Evolutionary conservation across 805 yeast species (phyloP).

Genomic region (Yarrowia bubula): DNA sequence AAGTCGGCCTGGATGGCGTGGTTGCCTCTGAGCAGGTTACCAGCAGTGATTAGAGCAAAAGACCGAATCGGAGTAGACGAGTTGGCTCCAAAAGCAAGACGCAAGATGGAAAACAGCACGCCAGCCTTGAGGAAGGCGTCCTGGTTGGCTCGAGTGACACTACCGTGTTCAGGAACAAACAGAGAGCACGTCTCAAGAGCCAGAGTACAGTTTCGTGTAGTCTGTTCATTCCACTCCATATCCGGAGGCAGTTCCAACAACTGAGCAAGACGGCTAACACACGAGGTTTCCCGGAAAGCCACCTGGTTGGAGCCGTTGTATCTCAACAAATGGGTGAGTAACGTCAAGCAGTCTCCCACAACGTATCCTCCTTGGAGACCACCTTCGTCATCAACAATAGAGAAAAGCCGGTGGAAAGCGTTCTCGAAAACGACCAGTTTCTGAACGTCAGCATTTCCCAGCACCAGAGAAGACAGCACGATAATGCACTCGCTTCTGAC

Average conservation of each 20-base stretch:
- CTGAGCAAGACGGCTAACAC: constrained; percentile 61
- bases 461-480: constrained; percentile 76
- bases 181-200: constrained; percentile 70
- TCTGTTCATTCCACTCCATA: constrained; percentile 74
- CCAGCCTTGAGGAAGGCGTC: constrained; percentile 56
- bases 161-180: constrained; percentile 72
- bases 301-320: constrained; percentile 90
- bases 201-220: constrained; percentile 61
- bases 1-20: constrained; percentile 65
- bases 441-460: constrained; percentile 81
- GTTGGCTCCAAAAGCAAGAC: constrained; percentile 62
- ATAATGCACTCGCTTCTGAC: constrained; percentile 80
- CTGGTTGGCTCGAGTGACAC: constrained; percentile 62
- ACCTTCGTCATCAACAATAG: constrained; percentile 81
- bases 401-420: constrained; percentile 77
- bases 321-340: constrained; percentile 67
- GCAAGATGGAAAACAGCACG: constrained; percentile 61
- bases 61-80: constrained; percentile 68
- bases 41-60: constrained; percentile 67
- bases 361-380: constrained; percentile 83
- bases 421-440: constrained; percentile 93
- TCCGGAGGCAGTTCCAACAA: constrained; percentile 62
- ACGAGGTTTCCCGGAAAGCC: constrained; percentile 79
- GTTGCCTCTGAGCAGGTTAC: constrained; percentile 71
- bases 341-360: constrained; percentile 84